These are phyloP conservation scores for Candida odintsovae DNA, from an alignment of 805 yeast genomes.

Conservation along the genomic window DNA sequence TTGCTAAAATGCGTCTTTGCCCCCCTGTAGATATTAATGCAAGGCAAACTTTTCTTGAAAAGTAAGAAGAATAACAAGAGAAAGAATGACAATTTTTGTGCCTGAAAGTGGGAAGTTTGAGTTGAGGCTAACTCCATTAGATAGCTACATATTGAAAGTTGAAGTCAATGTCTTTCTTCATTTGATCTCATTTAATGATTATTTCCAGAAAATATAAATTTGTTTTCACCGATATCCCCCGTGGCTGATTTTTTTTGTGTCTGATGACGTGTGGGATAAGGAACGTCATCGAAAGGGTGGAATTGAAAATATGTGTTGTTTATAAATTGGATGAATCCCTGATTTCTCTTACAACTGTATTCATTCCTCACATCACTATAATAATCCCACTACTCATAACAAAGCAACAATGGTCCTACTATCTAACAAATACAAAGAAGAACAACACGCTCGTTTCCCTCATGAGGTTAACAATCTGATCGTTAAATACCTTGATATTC, in stretches of 20 bases:
- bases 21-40: too few species aligned
- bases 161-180: too few species aligned
- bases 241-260: neutral
- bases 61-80: neutral
- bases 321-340: neutral
- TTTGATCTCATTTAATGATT: too few species aligned
- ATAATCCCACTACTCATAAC: too few species aligned
- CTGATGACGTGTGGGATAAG: neutral
- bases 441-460: neutral
- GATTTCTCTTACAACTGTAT: neutral
- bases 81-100: too few species aligned
- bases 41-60: too few species aligned
- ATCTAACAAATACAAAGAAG: neutral
- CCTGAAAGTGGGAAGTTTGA: neutral
- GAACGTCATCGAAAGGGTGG: neutral
- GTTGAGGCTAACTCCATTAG: neutral
- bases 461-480: neutral
- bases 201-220: too few species aligned
- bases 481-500: neutral
- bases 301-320: neutral
- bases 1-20: too few species aligned
- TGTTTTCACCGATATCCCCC: neutral
- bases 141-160: neutral
- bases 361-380: neutral
- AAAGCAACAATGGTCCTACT: neutral